A percentile compares a stretch with the other conserved stretches of the same genome.
Conservation (phyloP, 192 early-diverging fungal genomes). For the Coemansia erecta region DNA sequence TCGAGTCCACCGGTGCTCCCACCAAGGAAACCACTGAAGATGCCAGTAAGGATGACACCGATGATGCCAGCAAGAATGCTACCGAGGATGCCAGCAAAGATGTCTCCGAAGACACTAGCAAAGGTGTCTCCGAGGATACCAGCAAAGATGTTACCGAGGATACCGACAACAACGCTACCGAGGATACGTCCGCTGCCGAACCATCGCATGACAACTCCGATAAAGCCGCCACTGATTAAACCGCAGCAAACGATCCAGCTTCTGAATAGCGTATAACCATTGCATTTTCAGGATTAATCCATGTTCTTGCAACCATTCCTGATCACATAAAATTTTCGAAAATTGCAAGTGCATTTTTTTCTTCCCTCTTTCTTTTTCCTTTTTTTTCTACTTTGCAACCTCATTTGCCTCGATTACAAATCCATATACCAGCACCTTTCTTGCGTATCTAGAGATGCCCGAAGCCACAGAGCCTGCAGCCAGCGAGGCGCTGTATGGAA, state of each 20-base stretch:
- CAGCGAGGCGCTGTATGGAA: background rate
- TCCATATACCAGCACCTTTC: constrained; percentile 1
- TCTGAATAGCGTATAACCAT: background rate
- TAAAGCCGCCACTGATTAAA: no score
- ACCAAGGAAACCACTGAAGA: background rate
- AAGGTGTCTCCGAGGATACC: no score
- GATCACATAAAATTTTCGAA: constrained; percentile 2
- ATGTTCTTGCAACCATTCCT: background rate
- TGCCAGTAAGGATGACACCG: background rate
- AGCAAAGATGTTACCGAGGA: no score
- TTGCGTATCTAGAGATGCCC: background rate
- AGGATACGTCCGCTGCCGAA: no score
- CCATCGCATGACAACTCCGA: no score
- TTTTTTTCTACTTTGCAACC: constrained; percentile 6
- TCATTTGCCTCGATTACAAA: constrained; percentile 1
- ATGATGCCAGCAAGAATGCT: no score
- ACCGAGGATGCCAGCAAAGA: no score
- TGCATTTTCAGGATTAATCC: background rate
- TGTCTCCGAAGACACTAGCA: no score
- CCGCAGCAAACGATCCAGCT: no score
- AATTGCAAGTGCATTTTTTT: background rate
- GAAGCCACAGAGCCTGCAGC: constrained; percentile 3
- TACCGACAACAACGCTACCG: no score
- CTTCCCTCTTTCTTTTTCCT: background rate
- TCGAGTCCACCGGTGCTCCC: background rate